phyloP scores from a whole-genome alignment of 768 basidiomycete genomes.

The Fibroporia radiculosa region DNA sequence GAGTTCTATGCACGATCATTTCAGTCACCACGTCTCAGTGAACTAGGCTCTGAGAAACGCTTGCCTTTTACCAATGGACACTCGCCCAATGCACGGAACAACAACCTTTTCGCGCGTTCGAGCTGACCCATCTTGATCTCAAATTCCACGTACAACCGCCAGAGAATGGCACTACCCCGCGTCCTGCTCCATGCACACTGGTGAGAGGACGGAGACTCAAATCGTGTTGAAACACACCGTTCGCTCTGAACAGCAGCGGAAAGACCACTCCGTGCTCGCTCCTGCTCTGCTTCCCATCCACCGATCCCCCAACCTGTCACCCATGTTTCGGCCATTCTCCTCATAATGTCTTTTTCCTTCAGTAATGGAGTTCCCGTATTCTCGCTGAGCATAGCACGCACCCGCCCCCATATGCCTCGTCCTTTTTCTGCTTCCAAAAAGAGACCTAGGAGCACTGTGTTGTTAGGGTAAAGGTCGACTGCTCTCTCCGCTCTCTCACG shows the following conservation, averaged over 20 bases:
- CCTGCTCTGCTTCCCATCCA: constrained; percentile 61
- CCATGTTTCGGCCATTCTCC: constrained; percentile 68
- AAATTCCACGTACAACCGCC: constrained; percentile 71
- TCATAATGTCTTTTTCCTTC: constrained; percentile 46
- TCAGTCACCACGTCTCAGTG: background rate
- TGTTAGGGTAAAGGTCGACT: constrained; percentile 52
- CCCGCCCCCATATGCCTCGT: constrained; percentile 71
- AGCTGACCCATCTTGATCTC: constrained; percentile 59
- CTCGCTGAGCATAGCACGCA: constrained; percentile 50
- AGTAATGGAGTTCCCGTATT: constrained; percentile 23
- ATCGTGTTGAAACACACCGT: constrained; percentile 37
- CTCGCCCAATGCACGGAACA: constrained; percentile 69
- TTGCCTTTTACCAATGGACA: constrained; percentile 72
- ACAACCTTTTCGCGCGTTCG: constrained; percentile 56
- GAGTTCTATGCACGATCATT: constrained; percentile 39
- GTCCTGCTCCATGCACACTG: constrained; percentile 36
- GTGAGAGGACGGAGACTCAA: background rate
- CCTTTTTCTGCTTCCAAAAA: constrained; percentile 71
- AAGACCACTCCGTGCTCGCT: constrained; percentile 61
- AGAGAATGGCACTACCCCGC: constrained; percentile 54
- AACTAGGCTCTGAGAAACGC: constrained; percentile 3
- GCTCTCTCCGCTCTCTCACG: constrained; percentile 50
- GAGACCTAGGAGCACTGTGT: constrained; percentile 63
- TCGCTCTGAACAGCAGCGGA: constrained; percentile 55
- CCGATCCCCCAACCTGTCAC: constrained; percentile 72